phyloP scores from a whole-genome alignment of 495 filamentous ascomycete species.

The Astrothelium subdiscretum region DNA sequence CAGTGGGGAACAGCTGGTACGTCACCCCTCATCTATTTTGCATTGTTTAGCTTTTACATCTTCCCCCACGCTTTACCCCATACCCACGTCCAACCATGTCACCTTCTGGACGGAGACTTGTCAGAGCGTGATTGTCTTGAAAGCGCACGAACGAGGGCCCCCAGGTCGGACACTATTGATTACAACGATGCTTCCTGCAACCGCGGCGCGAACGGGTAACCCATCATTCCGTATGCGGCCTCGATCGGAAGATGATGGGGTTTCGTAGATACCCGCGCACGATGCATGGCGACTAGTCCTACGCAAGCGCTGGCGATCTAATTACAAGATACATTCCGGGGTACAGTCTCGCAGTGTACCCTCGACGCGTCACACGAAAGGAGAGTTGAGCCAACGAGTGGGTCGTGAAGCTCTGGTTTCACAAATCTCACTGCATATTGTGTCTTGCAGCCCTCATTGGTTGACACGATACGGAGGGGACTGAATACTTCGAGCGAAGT shows the following conservation, averaged over 20 bases:
- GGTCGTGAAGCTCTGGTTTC: background rate
- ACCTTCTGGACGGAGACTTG: too few species aligned
- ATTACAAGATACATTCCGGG: background rate
- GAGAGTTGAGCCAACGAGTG: background rate
- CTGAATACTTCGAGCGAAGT: background rate
- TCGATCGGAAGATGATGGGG: background rate
- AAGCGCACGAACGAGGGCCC: background rate
- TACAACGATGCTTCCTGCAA: background rate
- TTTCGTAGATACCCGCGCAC: background rate
- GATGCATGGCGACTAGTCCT: background rate
- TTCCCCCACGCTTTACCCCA: constrained; percentile 1
- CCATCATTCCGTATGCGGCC: background rate
- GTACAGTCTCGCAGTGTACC: background rate
- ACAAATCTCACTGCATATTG: background rate
- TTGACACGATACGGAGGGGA: too few species aligned
- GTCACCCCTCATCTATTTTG: constrained; percentile 23
- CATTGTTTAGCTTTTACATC: constrained; percentile 5
- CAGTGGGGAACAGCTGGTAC: constrained; percentile 91
- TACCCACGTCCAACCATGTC: constrained; percentile 8
- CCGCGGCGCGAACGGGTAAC: background rate
- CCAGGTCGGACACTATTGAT: background rate
- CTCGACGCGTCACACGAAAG: background rate
- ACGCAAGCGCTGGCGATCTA: background rate
- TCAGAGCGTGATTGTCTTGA: background rate
- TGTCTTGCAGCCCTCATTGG: too few species aligned